phyloP scores from a whole-genome alignment of 164 flowering plant species.

The Pachysandra terminalis region DNA sequence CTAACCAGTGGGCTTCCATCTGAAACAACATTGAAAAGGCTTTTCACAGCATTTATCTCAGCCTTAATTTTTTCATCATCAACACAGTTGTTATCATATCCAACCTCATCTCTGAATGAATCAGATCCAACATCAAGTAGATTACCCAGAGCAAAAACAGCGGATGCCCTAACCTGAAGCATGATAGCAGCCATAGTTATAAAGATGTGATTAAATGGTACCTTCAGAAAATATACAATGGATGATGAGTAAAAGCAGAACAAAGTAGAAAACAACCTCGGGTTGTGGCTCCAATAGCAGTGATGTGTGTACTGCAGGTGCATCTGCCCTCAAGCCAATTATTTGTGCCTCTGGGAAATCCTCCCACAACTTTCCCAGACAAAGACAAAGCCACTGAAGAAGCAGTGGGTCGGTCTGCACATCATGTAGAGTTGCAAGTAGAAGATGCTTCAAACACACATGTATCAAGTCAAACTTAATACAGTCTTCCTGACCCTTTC shows the following conservation, averaged over 20 bases:
- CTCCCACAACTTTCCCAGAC: slow-evolving; percentile 89
- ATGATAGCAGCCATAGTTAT: neutral
- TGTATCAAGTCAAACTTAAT: slow-evolving; percentile 68
- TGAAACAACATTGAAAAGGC: slow-evolving; percentile 67
- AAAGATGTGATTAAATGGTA: neutral
- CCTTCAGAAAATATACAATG: neutral
- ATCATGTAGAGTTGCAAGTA: slow-evolving; percentile 57
- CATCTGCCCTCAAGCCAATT: slow-evolving; percentile 50
- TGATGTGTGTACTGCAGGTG: slow-evolving; percentile 54
- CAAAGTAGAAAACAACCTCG: slow-evolving; percentile 74
- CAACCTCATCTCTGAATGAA: slow-evolving; percentile 56
- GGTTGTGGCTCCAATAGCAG: slow-evolving; percentile 86
- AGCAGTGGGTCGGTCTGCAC: slow-evolving; percentile 43
- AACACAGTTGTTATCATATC: slow-evolving; percentile 72
- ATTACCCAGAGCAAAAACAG: slow-evolving; percentile 88
- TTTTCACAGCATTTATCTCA: slow-evolving; percentile 63
- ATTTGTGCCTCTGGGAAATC: slow-evolving; percentile 81
- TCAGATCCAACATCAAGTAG: slow-evolving; percentile 77
- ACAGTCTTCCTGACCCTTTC: slow-evolving; percentile 90
- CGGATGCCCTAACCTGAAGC: slow-evolving; percentile 95
- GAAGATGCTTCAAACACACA: slow-evolving; percentile 83
- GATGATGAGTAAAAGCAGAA: neutral
- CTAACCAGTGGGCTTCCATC: slow-evolving; percentile 98
- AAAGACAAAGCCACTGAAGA: neutral
- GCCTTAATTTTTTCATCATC: slow-evolving; percentile 82